Evolutionary conservation across 768 basidiomycete genomes (phyloP), one percentile per base, ranked within the genome.

Genomic region (Strobilomyces echinocephalus): DNA sequence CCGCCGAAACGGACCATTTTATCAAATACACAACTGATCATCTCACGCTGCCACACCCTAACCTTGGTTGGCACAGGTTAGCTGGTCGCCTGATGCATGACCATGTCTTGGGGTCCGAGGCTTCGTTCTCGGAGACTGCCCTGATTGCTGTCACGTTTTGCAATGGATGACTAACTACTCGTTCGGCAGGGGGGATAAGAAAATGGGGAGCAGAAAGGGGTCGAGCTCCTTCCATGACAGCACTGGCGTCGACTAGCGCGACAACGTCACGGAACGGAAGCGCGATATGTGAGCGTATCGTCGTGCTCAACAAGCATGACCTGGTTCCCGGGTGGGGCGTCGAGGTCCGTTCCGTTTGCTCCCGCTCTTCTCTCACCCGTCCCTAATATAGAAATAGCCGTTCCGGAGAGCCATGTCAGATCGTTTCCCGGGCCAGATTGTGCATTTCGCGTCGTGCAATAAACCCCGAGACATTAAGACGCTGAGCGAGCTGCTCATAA

Each of bases 251-350:
- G 53, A 63, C 70, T 35, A 14, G 39, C 5, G 43, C 51, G 15
- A 33, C 49, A 28, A 31, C 50, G 38, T 46, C 63, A 12, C 68
- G 62, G 12, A 63, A 68, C 44, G 67, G 69, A 26, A 62, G 63
- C 8, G 56, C 55, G 21, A 68, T 82, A 47, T 90, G 90, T 63
- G 89, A 95, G 70, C 87, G 88, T 52, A 79, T 98, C 33, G 82
- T 99, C 41, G 89, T 98, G 11, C 79, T 97, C 57, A 95, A 91
- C 63, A 98, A 97, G 74, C 80, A 88, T 39, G 97, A 98, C 72
- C 76, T 97, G 49, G 93, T 95, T 9, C 84, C 94, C 39, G 76
- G 81, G 62, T 89, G 89, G 84, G 94, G 93, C 34, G 79, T 94
- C 61, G 81, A 90, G 79, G 95, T 95, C 40, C 48, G 56, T 57